phyloP scores from a whole-genome alignment of 768 basidiomycete genomes.

The Leccinum obscurum region DNA sequence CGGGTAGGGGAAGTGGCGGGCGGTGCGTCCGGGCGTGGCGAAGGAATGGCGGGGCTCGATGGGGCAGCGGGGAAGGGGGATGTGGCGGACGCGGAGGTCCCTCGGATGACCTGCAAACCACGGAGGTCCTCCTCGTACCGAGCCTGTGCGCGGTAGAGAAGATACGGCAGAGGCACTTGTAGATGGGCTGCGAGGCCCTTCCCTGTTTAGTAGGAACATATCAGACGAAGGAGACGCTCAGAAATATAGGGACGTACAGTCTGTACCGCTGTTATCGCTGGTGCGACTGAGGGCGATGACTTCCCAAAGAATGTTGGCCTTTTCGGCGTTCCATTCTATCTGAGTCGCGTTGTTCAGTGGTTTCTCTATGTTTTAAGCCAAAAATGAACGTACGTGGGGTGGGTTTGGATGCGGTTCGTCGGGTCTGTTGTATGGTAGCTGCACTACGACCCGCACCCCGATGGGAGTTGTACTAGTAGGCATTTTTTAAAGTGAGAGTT shows the following conservation, averaged over 20 bases:
- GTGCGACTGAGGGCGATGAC: constrained; percentile 78
- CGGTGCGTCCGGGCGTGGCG: constrained; percentile 14
- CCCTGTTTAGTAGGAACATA: constrained; percentile 47
- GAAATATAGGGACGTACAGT: constrained; percentile 55
- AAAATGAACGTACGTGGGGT: constrained; percentile 55
- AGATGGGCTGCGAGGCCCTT: constrained; percentile 80
- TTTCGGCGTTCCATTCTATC: constrained; percentile 86
- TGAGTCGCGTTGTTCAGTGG: constrained; percentile 30
- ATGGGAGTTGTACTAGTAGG: constrained; percentile 20
- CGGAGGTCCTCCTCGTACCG: constrained; percentile 85
- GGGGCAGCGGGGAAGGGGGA: constrained; percentile 29
- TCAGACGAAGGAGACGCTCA: not conserved
- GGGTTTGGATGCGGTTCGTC: constrained; percentile 68
- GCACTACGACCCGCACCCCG: constrained; percentile 70
- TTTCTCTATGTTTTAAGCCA: not conserved
- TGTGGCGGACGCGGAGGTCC: constrained; percentile 44
- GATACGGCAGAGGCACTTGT: constrained; percentile 79
- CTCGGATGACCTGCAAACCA: constrained; percentile 70
- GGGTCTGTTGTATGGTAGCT: constrained; percentile 77
- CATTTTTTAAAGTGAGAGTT: not conserved
- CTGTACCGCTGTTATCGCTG: constrained; percentile 69
- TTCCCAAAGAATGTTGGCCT: constrained; percentile 85
- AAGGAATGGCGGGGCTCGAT: constrained; percentile 9
- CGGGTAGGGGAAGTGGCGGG: constrained; percentile 10
- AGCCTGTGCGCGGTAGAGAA: constrained; percentile 80